phyloP scores from a whole-genome alignment of 805 yeast genomes.

The Ogataea populi-albae region DNA sequence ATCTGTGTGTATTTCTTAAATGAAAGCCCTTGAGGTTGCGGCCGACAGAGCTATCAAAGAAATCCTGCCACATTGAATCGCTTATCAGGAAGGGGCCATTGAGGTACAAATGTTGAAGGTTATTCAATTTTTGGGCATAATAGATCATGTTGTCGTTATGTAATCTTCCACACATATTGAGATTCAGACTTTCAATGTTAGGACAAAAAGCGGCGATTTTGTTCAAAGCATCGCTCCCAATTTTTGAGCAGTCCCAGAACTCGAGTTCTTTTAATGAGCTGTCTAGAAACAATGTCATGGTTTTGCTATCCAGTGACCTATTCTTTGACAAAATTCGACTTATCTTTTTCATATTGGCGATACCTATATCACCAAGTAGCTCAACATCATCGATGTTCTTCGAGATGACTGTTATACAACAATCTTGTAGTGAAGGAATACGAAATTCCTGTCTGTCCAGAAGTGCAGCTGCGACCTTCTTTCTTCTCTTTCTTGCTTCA shows the following conservation, averaged over 20 bases:
- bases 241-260: constrained; percentile 90
- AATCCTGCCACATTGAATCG: constrained; percentile 72
- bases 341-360: constrained; percentile 64
- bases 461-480: constrained; percentile 79
- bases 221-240: constrained; percentile 61
- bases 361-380: constrained; percentile 83
- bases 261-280: constrained; percentile 56
- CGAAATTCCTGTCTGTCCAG: constrained; percentile 64
- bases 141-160: constrained; percentile 73
- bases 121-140: constrained; percentile 54
- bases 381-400: constrained; percentile 72
- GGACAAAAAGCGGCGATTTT: constrained; percentile 81
- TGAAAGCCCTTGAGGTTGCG: constrained; percentile 55
- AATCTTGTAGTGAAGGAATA: constrained; percentile 74
- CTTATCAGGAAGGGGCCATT: constrained; percentile 90
- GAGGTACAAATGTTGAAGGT: constrained; percentile 54
- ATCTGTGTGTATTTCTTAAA: constrained; percentile 79
- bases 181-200: constrained; percentile 55
- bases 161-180: constrained; percentile 92
- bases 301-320: constrained; percentile 70
- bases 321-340: constrained; percentile 77
- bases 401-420: constrained; percentile 69
- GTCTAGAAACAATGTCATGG: constrained; percentile 70
- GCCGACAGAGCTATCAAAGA: constrained; percentile 56
- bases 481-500: constrained; percentile 68